Percentiles rank a stretch among this genome's conserved stretches.
Evolutionary conservation across 176 grass and related monocot species (phyloP).

Genomic region (Avena eriantha): DNA sequence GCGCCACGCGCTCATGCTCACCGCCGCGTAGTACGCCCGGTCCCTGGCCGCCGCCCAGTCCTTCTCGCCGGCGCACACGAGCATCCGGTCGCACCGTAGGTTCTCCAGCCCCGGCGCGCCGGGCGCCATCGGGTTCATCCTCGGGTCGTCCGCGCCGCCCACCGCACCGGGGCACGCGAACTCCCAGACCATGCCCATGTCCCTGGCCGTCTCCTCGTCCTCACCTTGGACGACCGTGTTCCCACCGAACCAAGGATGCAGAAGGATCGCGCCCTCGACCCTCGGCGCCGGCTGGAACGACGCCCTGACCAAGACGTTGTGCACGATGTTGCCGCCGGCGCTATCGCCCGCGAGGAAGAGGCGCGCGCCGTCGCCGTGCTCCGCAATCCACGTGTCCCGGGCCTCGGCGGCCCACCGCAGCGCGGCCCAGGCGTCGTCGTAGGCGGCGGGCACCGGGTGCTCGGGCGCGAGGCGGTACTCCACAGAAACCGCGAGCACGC

Average conservation of each 20-base stretch:
- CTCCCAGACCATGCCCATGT: constrained; percentile 46
- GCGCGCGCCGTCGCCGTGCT: constrained; percentile 55
- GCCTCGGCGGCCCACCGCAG: constrained; percentile 38
- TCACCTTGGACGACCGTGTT: constrained; percentile 27
- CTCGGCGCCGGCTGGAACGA: constrained; percentile 29
- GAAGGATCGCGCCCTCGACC: constrained; percentile 49
- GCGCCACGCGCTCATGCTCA: constrained; percentile 38
- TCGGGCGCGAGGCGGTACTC: constrained; percentile 75
- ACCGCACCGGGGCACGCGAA: constrained; percentile 50
- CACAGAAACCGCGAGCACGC: constrained; percentile 47
- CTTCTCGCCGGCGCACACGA: constrained; percentile 47
- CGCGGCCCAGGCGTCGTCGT: constrained; percentile 59
- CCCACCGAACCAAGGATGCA: constrained; percentile 59
- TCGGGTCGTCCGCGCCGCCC: constrained; percentile 54
- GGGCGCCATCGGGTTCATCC: constrained; percentile 47
- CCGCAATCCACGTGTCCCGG: constrained; percentile 54
- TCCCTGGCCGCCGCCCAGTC: constrained; percentile 49
- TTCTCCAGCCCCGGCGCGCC: constrained; percentile 30
- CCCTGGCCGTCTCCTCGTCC: constrained; percentile 14
- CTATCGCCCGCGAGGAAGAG: constrained; percentile 75
- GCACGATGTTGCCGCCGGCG: constrained; percentile 69
- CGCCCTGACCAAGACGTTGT: constrained; percentile 45
- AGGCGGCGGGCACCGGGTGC: constrained; percentile 36
- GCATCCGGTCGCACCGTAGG: constrained; percentile 48
- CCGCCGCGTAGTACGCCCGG: constrained; percentile 44